phyloP scores from a whole-genome alignment of 169 alveolate species.

The Plasmodium malariae region DNA sequence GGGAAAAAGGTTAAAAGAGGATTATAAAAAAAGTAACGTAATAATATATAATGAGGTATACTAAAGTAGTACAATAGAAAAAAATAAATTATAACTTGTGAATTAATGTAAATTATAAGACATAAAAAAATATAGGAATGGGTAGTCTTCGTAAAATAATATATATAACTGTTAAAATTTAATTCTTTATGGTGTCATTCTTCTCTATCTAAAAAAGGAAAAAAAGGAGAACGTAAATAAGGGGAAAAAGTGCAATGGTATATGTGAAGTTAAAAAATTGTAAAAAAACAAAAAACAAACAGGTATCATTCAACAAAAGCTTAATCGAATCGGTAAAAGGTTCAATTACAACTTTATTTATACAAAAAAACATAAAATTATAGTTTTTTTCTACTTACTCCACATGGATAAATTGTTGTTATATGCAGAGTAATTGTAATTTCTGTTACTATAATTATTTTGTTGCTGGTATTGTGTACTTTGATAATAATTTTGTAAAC shows the following conservation, averaged over 20 bases:
- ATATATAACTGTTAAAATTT: neutral
- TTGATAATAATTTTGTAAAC: constrained; percentile 63
- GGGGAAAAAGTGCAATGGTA: neutral
- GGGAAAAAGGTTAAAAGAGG: neutral
- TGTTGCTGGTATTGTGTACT: constrained; percentile 74
- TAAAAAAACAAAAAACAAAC: neutral
- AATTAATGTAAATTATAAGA: neutral
- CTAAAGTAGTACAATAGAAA: neutral
- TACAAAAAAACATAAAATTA: too few relatives aligned
- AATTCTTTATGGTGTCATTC: constrained; percentile 16
- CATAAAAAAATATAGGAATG: neutral
- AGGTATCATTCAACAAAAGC: too few relatives aligned
- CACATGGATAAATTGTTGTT: constrained; percentile 71
- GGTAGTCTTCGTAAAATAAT: neutral
- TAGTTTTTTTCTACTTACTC: constrained; percentile 46
- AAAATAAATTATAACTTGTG: neutral
- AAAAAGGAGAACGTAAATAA: neutral
- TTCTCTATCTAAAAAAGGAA: constrained; percentile 54
- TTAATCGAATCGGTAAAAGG: too few relatives aligned
- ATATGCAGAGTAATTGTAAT: constrained; percentile 59
- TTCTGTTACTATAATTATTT: constrained; percentile 63
- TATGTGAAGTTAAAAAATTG: neutral
- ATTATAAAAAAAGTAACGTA: neutral
- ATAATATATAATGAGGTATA: neutral
- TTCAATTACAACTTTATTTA: too few relatives aligned